These are phyloP conservation scores for Gnaphalium uliginosum DNA, from an alignment of 129 eudicot genomes.

Conservation along the genomic window DNA sequence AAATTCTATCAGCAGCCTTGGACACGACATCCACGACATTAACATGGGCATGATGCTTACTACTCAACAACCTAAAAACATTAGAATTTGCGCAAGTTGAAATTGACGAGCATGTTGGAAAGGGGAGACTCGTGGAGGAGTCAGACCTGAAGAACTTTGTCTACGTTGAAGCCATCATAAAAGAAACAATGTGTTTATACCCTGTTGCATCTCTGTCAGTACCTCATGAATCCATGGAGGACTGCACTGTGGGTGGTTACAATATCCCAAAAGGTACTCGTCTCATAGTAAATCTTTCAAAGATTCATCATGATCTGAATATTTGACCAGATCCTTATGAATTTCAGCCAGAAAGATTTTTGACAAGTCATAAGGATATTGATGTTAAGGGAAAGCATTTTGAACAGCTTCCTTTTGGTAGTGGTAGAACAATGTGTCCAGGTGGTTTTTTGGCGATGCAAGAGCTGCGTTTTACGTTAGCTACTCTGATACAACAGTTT, in stretches of 20 bases:
- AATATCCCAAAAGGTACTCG: not conserved
- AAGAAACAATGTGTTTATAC: slow-evolving; percentile 28
- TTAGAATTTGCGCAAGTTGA: not conserved
- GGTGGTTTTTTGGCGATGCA: slow-evolving; percentile 21
- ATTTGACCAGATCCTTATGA: not conserved
- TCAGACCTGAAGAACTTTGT: slow-evolving; percentile 35
- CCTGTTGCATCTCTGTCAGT: slow-evolving; percentile 12
- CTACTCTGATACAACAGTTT: slow-evolving; percentile 35
- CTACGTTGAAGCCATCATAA: slow-evolving; percentile 35
- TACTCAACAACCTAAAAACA: slow-evolving; percentile 9
- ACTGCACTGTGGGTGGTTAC: not conserved
- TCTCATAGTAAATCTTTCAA: not conserved
- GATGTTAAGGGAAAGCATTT: not conserved
- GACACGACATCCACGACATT: not conserved
- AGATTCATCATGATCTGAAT: not conserved
- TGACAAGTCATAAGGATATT: not conserved
- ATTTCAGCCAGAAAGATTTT: not conserved
- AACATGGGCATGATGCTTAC: slow-evolving; percentile 23
- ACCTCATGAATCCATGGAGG: slow-evolving; percentile 7
- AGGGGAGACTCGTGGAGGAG: slow-evolving; percentile 31
- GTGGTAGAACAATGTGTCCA: slow-evolving; percentile 35
- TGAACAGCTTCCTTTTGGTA: slow-evolving; percentile 32
- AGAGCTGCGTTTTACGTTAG: slow-evolving; percentile 14
- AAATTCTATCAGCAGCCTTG: slow-evolving; percentile 18
- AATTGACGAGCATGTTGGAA: slow-evolving; percentile 30